A percentile compares a stretch with the other conserved stretches of the same genome.
Conservation (phyloP, 352 stramenopile genomes). For the Globisporangium emineosum region DNA sequence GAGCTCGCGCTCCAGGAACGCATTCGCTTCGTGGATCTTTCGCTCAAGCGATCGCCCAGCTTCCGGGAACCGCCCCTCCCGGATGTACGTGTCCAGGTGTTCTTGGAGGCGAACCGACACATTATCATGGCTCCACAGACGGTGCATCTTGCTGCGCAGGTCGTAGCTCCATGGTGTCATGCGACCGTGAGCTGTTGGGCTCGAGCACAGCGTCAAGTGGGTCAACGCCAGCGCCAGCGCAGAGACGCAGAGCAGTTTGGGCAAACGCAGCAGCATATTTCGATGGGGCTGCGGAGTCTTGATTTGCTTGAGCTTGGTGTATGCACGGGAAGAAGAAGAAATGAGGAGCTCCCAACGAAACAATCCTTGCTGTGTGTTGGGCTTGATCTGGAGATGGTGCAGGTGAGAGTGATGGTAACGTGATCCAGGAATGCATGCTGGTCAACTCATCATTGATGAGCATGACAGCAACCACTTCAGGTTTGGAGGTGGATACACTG, state of each 20-base stretch:
- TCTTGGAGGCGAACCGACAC: slow-evolving; percentile 19
- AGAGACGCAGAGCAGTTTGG: background rate
- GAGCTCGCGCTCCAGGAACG: slow-evolving; percentile 42
- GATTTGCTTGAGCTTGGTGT: background rate
- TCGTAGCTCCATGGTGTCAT: slow-evolving; percentile 12
- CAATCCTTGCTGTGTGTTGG: background rate
- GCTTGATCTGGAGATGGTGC: background rate
- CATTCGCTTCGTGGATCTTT: slow-evolving; percentile 42
- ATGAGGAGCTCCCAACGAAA: background rate
- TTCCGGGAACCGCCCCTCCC: too few relatives aligned
- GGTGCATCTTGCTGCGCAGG: slow-evolving; percentile 18
- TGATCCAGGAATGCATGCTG: background rate
- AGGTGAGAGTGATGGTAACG: background rate
- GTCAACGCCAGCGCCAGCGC: slow-evolving; percentile 2
- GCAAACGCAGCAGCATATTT: background rate
- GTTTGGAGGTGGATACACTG: background rate
- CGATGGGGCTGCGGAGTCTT: background rate
- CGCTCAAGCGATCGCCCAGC: background rate
- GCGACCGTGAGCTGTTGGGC: background rate
- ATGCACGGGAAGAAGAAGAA: background rate
- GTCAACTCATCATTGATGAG: background rate
- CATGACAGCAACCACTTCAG: background rate
- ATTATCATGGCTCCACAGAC: slow-evolving; percentile 8
- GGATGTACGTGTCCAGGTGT: slow-evolving; percentile 30
- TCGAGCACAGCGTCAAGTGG: background rate